Percentiles rank a stretch among this genome's conserved stretches.
phyloP scores from a whole-genome alignment of 2,329 filamentous ascomycete genomes.

The Aspergillus sp. region DNA sequence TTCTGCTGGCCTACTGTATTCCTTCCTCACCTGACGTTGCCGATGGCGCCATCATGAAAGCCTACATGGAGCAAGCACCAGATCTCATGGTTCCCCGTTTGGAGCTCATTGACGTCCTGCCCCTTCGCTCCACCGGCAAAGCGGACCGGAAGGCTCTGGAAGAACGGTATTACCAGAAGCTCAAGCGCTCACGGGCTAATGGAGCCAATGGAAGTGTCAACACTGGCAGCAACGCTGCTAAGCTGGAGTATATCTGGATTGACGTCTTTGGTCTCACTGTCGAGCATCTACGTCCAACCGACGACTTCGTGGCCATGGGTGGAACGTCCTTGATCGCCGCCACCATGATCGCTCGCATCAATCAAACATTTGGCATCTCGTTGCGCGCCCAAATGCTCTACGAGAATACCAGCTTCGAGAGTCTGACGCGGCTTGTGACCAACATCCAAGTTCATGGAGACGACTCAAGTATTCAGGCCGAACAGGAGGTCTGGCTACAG shows the following conservation, averaged over 20 bases:
- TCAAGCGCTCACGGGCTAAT: background rate
- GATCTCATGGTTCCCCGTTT: conserved; percentile 65
- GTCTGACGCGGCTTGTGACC: conserved; percentile 11
- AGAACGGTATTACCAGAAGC: conserved; percentile 7
- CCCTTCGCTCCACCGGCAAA: conserved; percentile 73
- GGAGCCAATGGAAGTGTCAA: background rate
- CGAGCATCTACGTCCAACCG: conserved; percentile 2
- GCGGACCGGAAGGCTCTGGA: conserved; percentile 42
- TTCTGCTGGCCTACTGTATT: conserved; percentile 25
- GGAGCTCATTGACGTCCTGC: conserved; percentile 66
- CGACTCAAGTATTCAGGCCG: conserved; percentile 8
- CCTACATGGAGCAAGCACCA: background rate
- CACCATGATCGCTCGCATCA: conserved; percentile 22
- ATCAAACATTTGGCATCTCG: conserved; percentile 13
- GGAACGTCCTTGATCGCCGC: conserved; percentile 26
- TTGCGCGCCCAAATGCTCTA: conserved; percentile 25
- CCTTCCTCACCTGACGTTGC: conserved; percentile 36
- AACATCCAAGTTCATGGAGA: conserved; percentile 4
- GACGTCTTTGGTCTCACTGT: background rate
- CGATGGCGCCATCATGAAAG: background rate
- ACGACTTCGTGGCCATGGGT: conserved; percentile 26
- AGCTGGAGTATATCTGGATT: conserved; percentile 4
- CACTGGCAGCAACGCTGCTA: background rate
- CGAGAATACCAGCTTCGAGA: conserved; percentile 19
- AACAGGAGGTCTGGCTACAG: conserved; percentile 19